Base-by-base conservation (phyloP, 1,284 basidiomycete species). In the Austroboletus sp. region DNA sequence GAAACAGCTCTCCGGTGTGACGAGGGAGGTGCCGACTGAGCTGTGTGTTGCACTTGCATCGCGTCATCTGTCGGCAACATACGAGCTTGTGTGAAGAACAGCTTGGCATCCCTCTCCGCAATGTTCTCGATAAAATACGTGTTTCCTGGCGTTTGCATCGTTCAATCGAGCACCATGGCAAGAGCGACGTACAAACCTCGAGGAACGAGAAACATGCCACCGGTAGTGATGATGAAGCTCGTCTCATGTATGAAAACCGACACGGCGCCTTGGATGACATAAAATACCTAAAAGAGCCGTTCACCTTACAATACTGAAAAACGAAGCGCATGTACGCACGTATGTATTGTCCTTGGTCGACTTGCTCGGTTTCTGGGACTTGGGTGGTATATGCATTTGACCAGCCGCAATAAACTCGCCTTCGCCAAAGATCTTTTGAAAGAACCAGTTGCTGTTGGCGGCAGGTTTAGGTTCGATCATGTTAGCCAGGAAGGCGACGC, bases 381-480 rank as follows among this genome's bases (percentile, higher is more conserved):
- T 73, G 0, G 85, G 78, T 4, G 90, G 89, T 32, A 98, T 85
- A 40, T 80, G 73, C 29, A 98, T 73, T 45, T 92, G 79, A 0
- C 96, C 96, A 13, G 90, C 85, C 0, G 94, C 94, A 57, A 96
- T 82, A 61, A 90, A 94, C 40, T 89, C 82, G 40, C 81, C 85
- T 53, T 97, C 92, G n/a, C 84, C 82, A 63, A 96, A 96, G n/a
- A 95, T 78, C 67, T 95, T 96, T 62, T 96, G 85, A 63, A 93
- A 98, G 23, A 71, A 72, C 78, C 94, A 98, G 17, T 77, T 73
- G 36, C 75, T 75, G 42, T 78, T 78, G 12, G 75, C 76, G 3
- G 79, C 74, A 13, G 76, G 68, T 44, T 70, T 71, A n/a, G 80
- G 80, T 1, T 75, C 59, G 16, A 88, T 70, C 71, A 80, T 77